Percentiles rank a stretch among this genome's conserved stretches.
Conservation (phyloP, 2,329 filamentous ascomycete species). For the Epichloe baconii region DNA sequence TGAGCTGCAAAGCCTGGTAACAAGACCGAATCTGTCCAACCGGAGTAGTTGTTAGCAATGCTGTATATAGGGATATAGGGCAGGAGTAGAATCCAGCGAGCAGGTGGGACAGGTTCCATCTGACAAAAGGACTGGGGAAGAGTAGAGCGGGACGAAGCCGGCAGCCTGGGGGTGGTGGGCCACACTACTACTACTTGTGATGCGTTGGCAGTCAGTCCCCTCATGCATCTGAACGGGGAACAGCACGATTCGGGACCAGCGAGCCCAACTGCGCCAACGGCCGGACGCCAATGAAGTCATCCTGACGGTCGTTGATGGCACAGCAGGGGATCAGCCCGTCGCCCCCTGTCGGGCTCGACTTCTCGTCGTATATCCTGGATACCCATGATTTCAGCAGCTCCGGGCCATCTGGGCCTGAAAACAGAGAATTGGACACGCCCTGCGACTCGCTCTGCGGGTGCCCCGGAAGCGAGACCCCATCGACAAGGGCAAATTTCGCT, state of each 20-base stretch:
- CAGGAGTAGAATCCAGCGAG: constrained; percentile 12
- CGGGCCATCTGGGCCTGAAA: not conserved
- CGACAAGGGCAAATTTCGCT: not conserved
- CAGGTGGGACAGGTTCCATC: not conserved
- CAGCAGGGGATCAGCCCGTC: not conserved
- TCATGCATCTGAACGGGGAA: constrained; percentile 40
- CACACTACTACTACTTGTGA: constrained; percentile 18
- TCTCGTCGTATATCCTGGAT: not conserved
- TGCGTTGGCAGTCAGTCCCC: constrained; percentile 23
- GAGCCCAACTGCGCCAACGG: constrained; percentile 9
- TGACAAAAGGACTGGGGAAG: not conserved
- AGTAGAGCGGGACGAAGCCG: constrained; percentile 6
- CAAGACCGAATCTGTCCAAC: constrained; percentile 20
- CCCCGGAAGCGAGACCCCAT: not conserved
- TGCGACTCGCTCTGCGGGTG: not conserved
- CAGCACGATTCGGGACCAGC: constrained; percentile 24
- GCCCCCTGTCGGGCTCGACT: not conserved
- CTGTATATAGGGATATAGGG: constrained; percentile 22
- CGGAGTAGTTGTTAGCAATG: constrained; percentile 23
- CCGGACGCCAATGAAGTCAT: constrained; percentile 8
- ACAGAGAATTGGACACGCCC: not conserved
- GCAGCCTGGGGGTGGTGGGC: constrained; percentile 15
- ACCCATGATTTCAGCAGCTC: not conserved
- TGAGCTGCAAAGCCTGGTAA: constrained; percentile 9
- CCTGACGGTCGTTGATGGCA: constrained; percentile 5